phyloP scores from a whole-genome alignment of 2,329 filamentous ascomycete genomes.

The Ophiostoma ips region DNA sequence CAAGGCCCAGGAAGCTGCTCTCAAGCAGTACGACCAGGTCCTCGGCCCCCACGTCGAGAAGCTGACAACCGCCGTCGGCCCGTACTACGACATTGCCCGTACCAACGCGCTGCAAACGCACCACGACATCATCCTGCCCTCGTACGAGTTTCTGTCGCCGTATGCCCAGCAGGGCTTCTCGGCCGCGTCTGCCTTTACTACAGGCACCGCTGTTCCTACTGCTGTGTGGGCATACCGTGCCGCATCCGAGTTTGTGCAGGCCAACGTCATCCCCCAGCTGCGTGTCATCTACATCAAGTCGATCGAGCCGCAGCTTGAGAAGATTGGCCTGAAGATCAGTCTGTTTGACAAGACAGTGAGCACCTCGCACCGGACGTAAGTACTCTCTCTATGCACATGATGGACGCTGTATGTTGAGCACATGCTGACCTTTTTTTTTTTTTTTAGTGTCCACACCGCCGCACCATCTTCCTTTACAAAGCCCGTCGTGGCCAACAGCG shows the following conservation, averaged over 20 bases:
- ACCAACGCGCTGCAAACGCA: slow-evolving; percentile 54
- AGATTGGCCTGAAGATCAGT: slow-evolving; percentile 80
- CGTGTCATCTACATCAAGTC: slow-evolving; percentile 75
- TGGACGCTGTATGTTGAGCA: background rate
- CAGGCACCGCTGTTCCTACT: slow-evolving; percentile 58
- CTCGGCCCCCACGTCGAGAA: slow-evolving; percentile 63
- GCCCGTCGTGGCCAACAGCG: slow-evolving; percentile 15
- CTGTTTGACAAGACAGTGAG: slow-evolving; percentile 36
- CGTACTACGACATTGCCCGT: slow-evolving; percentile 57
- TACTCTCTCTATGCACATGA: background rate
- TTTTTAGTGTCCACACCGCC: background rate
- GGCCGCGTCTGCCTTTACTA: slow-evolving; percentile 50
- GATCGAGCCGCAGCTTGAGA: slow-evolving; percentile 85
- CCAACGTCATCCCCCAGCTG: slow-evolving; percentile 67
- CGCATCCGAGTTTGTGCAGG: slow-evolving; percentile 56
- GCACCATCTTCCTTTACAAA: slow-evolving; percentile 26
- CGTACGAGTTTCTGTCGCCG: slow-evolving; percentile 60
- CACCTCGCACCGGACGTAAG: slow-evolving; percentile 8
- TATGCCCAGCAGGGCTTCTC: slow-evolving; percentile 56
- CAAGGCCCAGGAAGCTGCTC: slow-evolving; percentile 46
- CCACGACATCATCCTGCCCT: slow-evolving; percentile 58
- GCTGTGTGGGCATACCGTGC: slow-evolving; percentile 57
- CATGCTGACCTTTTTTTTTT: background rate
- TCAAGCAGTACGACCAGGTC: slow-evolving; percentile 52
- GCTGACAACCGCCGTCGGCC: slow-evolving; percentile 41